phyloP scores from a whole-genome alignment of 257 asterid genomes.

The Ilex asprella region DNA sequence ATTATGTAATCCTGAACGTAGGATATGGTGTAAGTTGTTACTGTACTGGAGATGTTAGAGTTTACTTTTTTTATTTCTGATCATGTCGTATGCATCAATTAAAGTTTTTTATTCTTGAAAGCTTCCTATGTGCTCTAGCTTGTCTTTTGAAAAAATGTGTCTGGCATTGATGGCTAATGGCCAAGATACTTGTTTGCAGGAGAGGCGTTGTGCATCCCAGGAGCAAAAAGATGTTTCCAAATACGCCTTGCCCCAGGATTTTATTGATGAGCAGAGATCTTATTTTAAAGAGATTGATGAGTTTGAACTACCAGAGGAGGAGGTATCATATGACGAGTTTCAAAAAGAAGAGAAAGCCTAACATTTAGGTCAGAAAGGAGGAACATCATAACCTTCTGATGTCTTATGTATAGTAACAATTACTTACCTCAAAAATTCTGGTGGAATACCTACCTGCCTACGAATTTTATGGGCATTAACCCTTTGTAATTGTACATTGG shows the following conservation, averaged over 20 bases:
- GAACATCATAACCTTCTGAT: constrained; percentile 8
- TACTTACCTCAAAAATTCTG: too few relatives aligned
- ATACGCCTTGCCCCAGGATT: constrained; percentile 38
- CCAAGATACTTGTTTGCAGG: constrained; percentile 38
- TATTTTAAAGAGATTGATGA: constrained; percentile 73
- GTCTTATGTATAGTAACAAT: constrained; percentile 29
- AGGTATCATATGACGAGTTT: constrained; percentile 36
- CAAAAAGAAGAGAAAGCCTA: constrained; percentile 27
- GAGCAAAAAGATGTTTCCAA: constrained; percentile 11
- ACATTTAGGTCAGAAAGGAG: constrained; percentile 8
- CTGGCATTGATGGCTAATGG: constrained; percentile 2
- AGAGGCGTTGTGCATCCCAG: constrained; percentile 14
- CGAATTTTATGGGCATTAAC: too few relatives aligned
- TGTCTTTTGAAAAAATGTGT: too few relatives aligned
- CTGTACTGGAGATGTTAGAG: too few relatives aligned
- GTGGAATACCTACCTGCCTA: too few relatives aligned
- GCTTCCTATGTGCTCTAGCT: too few relatives aligned
- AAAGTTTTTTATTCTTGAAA: too few relatives aligned
- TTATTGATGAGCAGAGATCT: constrained; percentile 47
- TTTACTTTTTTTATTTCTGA: too few relatives aligned
- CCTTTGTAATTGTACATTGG: too few relatives aligned
- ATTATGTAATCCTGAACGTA: too few relatives aligned
- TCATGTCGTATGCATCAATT: too few relatives aligned
- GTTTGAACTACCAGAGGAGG: constrained; percentile 68
- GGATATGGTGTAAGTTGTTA: too few relatives aligned